A percentile compares a stretch with the other conserved stretches of the same genome.
Conservation (phyloP, 164 flowering plant species). For the Sextonia rubra region DNA sequence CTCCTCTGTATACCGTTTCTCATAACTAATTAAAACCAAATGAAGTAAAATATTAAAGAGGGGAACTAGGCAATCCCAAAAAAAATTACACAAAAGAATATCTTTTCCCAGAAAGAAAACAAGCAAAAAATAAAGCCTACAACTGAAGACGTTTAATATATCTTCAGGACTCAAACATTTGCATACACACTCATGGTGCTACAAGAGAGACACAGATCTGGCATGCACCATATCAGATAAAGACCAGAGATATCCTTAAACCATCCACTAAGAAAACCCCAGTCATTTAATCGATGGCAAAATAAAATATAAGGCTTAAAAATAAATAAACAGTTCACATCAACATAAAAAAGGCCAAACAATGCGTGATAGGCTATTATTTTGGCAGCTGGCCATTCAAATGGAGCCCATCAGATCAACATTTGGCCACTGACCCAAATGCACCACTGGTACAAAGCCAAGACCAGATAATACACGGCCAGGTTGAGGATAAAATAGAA, state of each 20-base stretch:
- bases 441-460: neutral
- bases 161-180: neutral
- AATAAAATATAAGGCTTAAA: neutral
- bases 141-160: neutral
- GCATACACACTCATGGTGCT: neutral
- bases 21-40: constrained; percentile 44
- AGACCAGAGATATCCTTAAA: neutral
- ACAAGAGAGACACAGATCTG: neutral
- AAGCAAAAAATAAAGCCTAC: no score
- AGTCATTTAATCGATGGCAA: neutral
- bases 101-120: neutral
- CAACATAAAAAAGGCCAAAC: neutral
- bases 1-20: constrained; percentile 60
- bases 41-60: constrained; percentile 1
- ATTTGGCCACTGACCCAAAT: neutral
- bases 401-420: neutral
- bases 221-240: neutral
- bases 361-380: neutral
- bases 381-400: neutral
- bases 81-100: neutral
- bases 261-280: neutral
- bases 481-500: neutral
- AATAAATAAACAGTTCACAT: neutral
- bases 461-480: neutral
- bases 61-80: neutral